Evolutionary conservation across 1,139 yeast species (phyloP).

Genomic region (Yamadazyma triangularis): DNA sequence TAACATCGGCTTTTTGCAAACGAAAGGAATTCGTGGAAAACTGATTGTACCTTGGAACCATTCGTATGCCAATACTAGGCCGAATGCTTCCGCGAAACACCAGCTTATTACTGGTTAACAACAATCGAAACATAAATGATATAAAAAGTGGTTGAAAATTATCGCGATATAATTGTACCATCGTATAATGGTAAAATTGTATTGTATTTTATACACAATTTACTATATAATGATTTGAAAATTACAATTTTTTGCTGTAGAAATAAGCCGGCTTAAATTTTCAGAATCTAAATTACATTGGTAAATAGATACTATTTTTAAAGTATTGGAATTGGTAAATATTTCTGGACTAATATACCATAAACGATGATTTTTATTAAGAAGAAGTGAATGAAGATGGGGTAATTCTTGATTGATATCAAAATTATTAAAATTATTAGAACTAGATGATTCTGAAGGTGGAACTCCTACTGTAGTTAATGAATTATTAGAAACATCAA

Average conservation of each 20-base stretch:
- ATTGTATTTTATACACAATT: too few species aligned
- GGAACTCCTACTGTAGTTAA: conserved; percentile 11
- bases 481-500: conserved; percentile 18
- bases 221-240: background rate
- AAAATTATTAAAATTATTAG: background rate
- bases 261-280: conserved; percentile 3
- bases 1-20: too few species aligned
- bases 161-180: too few species aligned
- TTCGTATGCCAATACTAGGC: too few species aligned
- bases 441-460: conserved; percentile 5
- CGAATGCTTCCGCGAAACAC: too few species aligned
- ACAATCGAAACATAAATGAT: too few species aligned
- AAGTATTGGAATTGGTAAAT: conserved; percentile 3
- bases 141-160: too few species aligned
- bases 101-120: too few species aligned
- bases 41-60: too few species aligned
- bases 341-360: conserved; percentile 11
- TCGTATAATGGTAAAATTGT: too few species aligned
- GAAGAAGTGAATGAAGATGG: conserved; percentile 11
- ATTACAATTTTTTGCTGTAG: background rate
- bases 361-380: conserved; percentile 14
- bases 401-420: conserved; percentile 14
- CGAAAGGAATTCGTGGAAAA: too few species aligned
- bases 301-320: conserved; percentile 4
- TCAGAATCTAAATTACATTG: conserved; percentile 8